Conservation (phyloP, 495 filamentous ascomycete species). For the Penicillium angulare region DNA sequence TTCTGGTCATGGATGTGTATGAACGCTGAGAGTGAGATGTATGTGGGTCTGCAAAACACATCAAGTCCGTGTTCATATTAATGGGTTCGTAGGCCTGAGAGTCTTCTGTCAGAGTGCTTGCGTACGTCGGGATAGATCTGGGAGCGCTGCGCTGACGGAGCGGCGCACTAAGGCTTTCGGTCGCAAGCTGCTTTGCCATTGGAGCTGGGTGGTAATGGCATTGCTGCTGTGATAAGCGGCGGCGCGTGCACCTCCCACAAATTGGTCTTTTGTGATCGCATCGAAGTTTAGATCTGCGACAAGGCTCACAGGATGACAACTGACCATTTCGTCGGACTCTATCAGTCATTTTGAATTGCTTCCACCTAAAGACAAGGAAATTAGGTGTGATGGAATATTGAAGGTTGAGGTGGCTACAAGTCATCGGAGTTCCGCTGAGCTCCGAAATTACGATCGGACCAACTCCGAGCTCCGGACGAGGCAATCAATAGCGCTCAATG, state of each 20-base stretch:
- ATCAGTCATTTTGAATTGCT: not conserved
- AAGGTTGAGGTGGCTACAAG: too few relatives aligned
- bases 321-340: constrained; percentile 36
- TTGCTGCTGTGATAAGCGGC: constrained; percentile 12
- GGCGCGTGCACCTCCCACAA: constrained; percentile 24
- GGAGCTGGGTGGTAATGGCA: constrained; percentile 36
- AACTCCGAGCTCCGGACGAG: too few relatives aligned
- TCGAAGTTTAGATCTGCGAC: constrained; percentile 41
- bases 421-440: too few relatives aligned
- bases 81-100: not conserved
- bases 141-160: not conserved
- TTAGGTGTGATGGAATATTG: too few relatives aligned
- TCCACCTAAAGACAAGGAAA: too few relatives aligned
- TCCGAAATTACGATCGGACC: too few relatives aligned
- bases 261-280: constrained; percentile 36
- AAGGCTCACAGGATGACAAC: constrained; percentile 43
- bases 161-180: too few relatives aligned
- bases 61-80: constrained; percentile 2
- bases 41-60: constrained; percentile 3
- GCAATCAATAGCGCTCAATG: too few relatives aligned
- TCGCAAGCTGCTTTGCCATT: too few relatives aligned
- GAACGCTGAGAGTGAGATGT: not conserved
- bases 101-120: not conserved
- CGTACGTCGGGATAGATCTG: not conserved
- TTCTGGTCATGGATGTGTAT: not conserved